phyloP scores from a whole-genome alignment of 805 yeast species.

The Starmerella ratchasimensis region DNA sequence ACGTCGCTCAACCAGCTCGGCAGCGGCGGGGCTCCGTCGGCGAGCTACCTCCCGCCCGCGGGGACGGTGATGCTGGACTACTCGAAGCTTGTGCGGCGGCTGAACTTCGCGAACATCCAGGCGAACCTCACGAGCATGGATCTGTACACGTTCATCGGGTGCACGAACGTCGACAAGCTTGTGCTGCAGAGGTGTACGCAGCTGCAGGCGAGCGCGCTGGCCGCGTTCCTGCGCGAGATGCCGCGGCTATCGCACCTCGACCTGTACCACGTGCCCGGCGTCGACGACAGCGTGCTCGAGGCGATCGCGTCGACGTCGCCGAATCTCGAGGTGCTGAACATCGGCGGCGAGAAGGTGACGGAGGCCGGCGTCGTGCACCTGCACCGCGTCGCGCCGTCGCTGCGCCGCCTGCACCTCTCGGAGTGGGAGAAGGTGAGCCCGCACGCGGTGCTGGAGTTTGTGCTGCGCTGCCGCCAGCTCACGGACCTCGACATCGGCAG shows the following conservation, averaged over 20 bases:
- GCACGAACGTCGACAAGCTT: slow-evolving; percentile 68
- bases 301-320: slow-evolving; percentile 60
- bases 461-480: slow-evolving; percentile 61
- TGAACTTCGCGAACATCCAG: slow-evolving; percentile 67
- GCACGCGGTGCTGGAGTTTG: slow-evolving; percentile 37
- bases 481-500: slow-evolving; percentile 83
- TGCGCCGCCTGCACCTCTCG: slow-evolving; percentile 72
- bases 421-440: slow-evolving; percentile 57
- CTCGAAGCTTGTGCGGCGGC: slow-evolving; percentile 50
- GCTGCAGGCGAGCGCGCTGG: slow-evolving; percentile 47
- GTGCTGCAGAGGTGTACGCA: slow-evolving; percentile 70
- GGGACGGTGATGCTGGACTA: slow-evolving; percentile 30
- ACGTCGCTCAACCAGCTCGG: too few species aligned
- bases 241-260: slow-evolving; percentile 70
- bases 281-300: slow-evolving; percentile 54
- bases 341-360: slow-evolving; percentile 38
- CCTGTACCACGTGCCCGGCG: slow-evolving; percentile 59
- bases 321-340: slow-evolving; percentile 76
- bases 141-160: slow-evolving; percentile 45
- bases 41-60: too few species aligned
- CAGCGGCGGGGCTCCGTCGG: too few species aligned
- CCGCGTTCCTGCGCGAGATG: slow-evolving; percentile 50
- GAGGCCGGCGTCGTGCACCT: slow-evolving; percentile 49
- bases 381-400: slow-evolving; percentile 49
- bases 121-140: slow-evolving; percentile 51